Base-by-base conservation (phyloP, 805 yeast species). In the Yarrowia bubula region DNA sequence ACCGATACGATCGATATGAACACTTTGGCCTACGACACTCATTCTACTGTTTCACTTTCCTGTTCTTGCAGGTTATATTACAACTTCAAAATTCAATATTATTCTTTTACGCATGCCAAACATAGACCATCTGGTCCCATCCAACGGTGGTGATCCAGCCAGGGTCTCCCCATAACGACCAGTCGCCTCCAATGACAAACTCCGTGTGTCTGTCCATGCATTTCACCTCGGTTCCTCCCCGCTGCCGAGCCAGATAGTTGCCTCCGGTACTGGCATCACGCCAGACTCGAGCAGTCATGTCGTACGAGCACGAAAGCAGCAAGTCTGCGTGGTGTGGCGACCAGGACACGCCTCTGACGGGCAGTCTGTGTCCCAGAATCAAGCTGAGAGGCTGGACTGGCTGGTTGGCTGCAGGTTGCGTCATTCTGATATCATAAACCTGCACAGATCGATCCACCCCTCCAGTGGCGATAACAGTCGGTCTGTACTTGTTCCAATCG, bases 61-160 rank as follows among this genome's bases (percentile, higher is more conserved):
- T 38, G 28, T 22, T 17, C 46, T 17, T 42, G 46, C n/a, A n/a
- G n/a, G n/a, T n/a, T n/a, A n/a, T n/a, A n/a, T n/a, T 42, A 14
- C 17, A 11, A 28, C 14, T 42, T 42, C 46, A 42, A 15, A n/a
- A 22, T 22, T 22, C 28, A 22, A 14, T 22, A 32, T 46, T 22
- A 31, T 33, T 48, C 17, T n/a, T 15, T 17, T 18, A 39, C 0
- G 89, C 84, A 70, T 89, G 92, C 96, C 96, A 95, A 8, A 95
- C 83, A 73, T 88, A 87, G 7, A 92, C 87, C 88, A 90, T 91
- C 72, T 93, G 96, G 77, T 93, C 99, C 97, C 97, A 93, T 1
- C 97, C 97, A 0, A 92, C 87, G 14, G 97, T 87, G 9, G 95
- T 96, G 15, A 88, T 92, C 92, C 95, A 92, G 0, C 98, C 98